These are phyloP conservation scores for Sporothrix luriei DNA, from an alignment of 2,329 filamentous ascomycete genomes.

Conservation along the genomic window DNA sequence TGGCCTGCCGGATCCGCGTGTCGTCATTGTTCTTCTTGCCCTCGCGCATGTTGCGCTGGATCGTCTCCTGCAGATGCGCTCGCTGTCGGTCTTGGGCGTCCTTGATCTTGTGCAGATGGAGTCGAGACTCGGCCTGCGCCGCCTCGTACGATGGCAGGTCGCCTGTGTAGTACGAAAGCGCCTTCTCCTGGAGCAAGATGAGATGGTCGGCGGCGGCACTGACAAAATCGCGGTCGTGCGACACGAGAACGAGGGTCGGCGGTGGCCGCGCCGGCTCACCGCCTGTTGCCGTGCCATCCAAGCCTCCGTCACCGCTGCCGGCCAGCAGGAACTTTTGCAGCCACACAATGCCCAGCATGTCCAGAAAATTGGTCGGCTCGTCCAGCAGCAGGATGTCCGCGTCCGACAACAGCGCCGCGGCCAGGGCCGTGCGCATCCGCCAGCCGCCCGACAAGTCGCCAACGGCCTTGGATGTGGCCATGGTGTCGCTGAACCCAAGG, in stretches of 20 bases:
- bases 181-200: constrained; percentile 68
- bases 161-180: constrained; percentile 71
- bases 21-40: constrained; percentile 79
- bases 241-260: constrained; percentile 74
- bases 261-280: constrained; percentile 15
- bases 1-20: constrained; percentile 83
- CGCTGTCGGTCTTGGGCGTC: constrained; percentile 80
- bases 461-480: constrained; percentile 46
- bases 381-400: constrained; percentile 80
- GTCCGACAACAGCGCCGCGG: constrained; percentile 68
- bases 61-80: constrained; percentile 77
- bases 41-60: constrained; percentile 71
- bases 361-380: constrained; percentile 85
- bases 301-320: constrained; percentile 43
- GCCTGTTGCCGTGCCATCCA: not conserved
- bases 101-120: constrained; percentile 72
- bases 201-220: constrained; percentile 74
- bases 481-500: constrained; percentile 32
- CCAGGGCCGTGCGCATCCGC: constrained; percentile 70
- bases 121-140: constrained; percentile 66
- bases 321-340: constrained; percentile 69
- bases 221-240: constrained; percentile 81
- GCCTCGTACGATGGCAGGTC: constrained; percentile 72
- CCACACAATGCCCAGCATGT: constrained; percentile 83
- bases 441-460: constrained; percentile 72